Percentiles rank a stretch among this genome's conserved stretches.
phyloP scores from a whole-genome alignment of 2,329 filamentous ascomycete genomes.

The Ceratocystis colombiana region DNA sequence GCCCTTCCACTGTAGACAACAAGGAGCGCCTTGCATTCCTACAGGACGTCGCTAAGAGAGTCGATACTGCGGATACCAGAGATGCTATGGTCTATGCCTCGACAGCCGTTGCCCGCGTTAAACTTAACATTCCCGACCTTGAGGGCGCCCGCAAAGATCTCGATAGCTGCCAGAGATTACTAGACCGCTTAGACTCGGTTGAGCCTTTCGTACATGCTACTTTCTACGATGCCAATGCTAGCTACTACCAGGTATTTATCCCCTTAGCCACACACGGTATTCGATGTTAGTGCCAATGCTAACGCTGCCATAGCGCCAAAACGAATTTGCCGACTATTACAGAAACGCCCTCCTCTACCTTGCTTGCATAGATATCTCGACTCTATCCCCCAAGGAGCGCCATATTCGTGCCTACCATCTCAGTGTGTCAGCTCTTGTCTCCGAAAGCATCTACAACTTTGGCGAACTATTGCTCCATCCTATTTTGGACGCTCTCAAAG shows the following conservation, averaged over 20 bases:
- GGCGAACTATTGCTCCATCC: conserved; percentile 96
- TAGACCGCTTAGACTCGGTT: conserved; percentile 88
- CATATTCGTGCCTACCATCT: conserved; percentile 83
- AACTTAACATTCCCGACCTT: conserved; percentile 67
- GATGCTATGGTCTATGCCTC: conserved; percentile 93
- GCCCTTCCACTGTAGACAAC: conserved; percentile 53
- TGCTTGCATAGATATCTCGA: conserved; percentile 78
- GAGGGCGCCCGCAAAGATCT: conserved; percentile 79
- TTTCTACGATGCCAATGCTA: conserved; percentile 91
- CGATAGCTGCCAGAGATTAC: conserved; percentile 73
- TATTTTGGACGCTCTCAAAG: conserved; percentile 71
- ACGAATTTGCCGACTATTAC: conserved; percentile 94
- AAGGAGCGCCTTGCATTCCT: conserved; percentile 79
- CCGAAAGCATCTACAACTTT: conserved; percentile 97
- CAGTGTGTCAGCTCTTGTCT: conserved; percentile 82
- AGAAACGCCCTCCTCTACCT: conserved; percentile 95
- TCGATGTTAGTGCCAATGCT: conserved; percentile 26
- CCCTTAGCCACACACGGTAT: too few species aligned
- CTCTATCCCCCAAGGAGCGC: conserved; percentile 64
- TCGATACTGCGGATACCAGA: conserved; percentile 84
- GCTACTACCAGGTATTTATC: conserved; percentile 66
- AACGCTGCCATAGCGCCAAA: conserved; percentile 45
- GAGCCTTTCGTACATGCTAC: conserved; percentile 91
- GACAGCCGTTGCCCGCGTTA: conserved; percentile 78
- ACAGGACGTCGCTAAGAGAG: conserved; percentile 70